Evolutionary conservation across 2,329 filamentous ascomycete species (phyloP).

Genomic region (Scytalidium sp.): DNA sequence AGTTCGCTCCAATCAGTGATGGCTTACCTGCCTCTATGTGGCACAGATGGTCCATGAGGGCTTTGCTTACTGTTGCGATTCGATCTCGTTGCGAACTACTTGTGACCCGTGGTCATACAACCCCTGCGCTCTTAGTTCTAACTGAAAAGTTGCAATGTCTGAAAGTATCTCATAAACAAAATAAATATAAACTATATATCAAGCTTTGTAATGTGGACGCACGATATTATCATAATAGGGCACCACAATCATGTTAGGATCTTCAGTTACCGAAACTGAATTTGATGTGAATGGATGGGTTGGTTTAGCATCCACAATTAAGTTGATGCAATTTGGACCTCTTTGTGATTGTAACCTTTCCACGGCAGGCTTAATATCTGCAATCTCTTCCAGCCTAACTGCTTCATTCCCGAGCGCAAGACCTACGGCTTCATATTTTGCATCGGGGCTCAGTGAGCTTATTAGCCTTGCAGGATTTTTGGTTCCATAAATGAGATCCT

Average conservation of each 20-base stretch:
- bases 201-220: not conserved
- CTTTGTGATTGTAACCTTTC: slow-evolving; percentile 25
- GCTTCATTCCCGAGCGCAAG: slow-evolving; percentile 33
- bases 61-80: too few species aligned
- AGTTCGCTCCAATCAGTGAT: too few species aligned
- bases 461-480: slow-evolving; percentile 24
- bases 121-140: too few species aligned
- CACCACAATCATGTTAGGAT: slow-evolving; percentile 41
- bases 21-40: too few species aligned
- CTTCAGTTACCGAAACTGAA: slow-evolving; percentile 40
- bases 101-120: too few species aligned
- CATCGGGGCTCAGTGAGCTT: slow-evolving; percentile 27
- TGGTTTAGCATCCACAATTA: slow-evolving; percentile 36
- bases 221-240: slow-evolving; percentile 47
- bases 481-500: slow-evolving; percentile 38
- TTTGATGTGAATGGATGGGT: slow-evolving; percentile 31
- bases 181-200: too few species aligned
- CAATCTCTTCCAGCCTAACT: slow-evolving; percentile 22
- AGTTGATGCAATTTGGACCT: slow-evolving; percentile 34
- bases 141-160: too few species aligned
- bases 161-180: too few species aligned
- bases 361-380: slow-evolving; percentile 29
- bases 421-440: slow-evolving; percentile 38
- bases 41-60: too few species aligned
- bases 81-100: too few species aligned